Evolutionary conservation across 2,329 filamentous ascomycete species (phyloP), one percentile per base, ranked within the genome.

Genomic region (Fusarium haematococcum): DNA sequence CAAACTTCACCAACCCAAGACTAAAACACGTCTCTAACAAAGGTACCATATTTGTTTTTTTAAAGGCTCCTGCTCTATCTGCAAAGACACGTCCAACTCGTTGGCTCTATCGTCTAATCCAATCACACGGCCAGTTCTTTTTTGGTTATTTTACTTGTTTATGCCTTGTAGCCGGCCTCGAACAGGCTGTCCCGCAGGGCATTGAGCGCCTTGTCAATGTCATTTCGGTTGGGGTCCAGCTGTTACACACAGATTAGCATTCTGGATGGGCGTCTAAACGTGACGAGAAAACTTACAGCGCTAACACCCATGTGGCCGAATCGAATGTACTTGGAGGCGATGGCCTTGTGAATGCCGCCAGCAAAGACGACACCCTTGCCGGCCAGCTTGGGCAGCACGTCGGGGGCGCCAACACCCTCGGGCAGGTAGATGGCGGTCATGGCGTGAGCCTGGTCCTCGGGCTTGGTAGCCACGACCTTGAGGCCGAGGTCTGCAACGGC

Each of bases 351-450:
- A 78, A 99, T 89, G 70, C 97, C 97, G 69, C 95, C 97, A 27
- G 97, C 97, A 82, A 98, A 98, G 69, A 99, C 91, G 45, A 99
- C 94, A 33, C 95, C 95, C 84, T 93, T 95, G 86, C 94, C 94
- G 72, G 94, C 84, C 73, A 99, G 86, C 81, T 91, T 95, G 14
- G 97, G 95, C 63, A 99, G 88, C 37, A 99, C 87, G 75, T 98
- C 94, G 3, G 95, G 89, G 33, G 93, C 92, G 77, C 92, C 91
- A 63, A 98, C 86, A 45, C 89, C 92, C 71, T 98, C 94, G 2
- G 97, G 97, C 65, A 99, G 89, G 84, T 97, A 98, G 77, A 99
- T 97, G 68, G 97, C 96, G 5, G 97, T 99, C 97, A 99, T 99
- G 79, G 94, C 95, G 83, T 97, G 96, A 48, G 97, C 95, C 86